A percentile compares a stretch with the other conserved stretches of the same genome.
These are phyloP conservation scores for Mycena maculata DNA, from an alignment of 768 basidiomycete species.

Conservation along the genomic window DNA sequence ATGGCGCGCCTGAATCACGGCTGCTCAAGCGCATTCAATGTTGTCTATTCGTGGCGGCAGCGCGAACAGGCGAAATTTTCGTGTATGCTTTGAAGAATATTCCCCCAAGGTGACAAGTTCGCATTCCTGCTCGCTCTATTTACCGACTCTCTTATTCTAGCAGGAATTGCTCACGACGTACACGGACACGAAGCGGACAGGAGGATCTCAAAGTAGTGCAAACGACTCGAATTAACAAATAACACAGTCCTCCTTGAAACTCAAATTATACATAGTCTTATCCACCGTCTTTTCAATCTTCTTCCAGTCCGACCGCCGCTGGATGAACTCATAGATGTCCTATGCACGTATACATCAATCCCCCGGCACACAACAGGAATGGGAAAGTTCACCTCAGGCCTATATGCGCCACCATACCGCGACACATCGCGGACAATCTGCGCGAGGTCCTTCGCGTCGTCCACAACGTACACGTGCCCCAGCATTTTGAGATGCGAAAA, in stretches of 20 bases:
- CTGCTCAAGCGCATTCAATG: conserved; percentile 75
- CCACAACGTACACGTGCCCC: conserved; percentile 95
- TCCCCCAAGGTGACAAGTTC: conserved; percentile 61
- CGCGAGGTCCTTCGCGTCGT: conserved; percentile 95
- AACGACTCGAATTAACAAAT: conserved; percentile 59
- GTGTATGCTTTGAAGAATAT: conserved; percentile 71
- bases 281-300: conserved; percentile 97
- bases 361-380: not conserved
- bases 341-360: conserved; percentile 37
- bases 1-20: conserved; percentile 79
- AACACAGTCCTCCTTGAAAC: conserved; percentile 92
- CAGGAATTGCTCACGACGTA: conserved; percentile 76
- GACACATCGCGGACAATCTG: conserved; percentile 96
- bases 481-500: conserved; percentile 97
- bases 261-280: conserved; percentile 93
- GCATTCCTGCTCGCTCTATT: conserved; percentile 22
- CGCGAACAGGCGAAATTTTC: conserved; percentile 58
- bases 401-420: conserved; percentile 93
- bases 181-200: conserved; percentile 64
- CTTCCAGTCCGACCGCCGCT: conserved; percentile 96
- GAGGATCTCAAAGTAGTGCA: too few species aligned
- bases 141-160: conserved; percentile 7
- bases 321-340: conserved; percentile 97
- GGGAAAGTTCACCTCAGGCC: conserved; percentile 80
- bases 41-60: conserved; percentile 70